phyloP scores from a whole-genome alignment of 352 stramenopile species.

The Phytophthora parvispora region DNA sequence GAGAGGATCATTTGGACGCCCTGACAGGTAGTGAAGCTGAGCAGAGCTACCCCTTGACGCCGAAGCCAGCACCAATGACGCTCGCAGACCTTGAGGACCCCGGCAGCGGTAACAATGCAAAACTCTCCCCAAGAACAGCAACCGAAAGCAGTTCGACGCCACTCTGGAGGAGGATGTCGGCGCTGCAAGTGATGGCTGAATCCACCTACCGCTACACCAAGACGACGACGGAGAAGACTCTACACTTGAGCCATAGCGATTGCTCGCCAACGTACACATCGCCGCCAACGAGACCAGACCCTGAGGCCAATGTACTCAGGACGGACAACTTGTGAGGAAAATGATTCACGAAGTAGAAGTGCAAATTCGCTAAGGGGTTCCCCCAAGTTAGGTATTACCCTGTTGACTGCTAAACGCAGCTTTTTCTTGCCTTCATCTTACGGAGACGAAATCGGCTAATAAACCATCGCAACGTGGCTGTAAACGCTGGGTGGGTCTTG shows the following conservation, averaged over 20 bases:
- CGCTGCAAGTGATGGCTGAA: conserved; percentile 34
- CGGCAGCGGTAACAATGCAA: not conserved
- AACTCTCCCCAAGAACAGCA: not conserved
- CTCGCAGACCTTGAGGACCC: conserved; percentile 19
- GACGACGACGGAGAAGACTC: conserved; percentile 31
- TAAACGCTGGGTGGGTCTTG: too few relatives aligned
- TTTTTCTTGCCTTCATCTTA: too few relatives aligned
- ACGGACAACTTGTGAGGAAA: not conserved
- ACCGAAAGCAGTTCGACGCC: conserved; percentile 1
- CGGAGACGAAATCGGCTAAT: too few relatives aligned
- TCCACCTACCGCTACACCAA: conserved; percentile 36
- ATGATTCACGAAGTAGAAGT: too few relatives aligned
- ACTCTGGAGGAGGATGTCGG: conserved; percentile 35
- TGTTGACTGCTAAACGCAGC: too few relatives aligned
- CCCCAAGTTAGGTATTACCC: too few relatives aligned
- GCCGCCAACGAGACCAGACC: not conserved
- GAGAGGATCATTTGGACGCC: conserved; percentile 8
- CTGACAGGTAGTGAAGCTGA: conserved; percentile 23
- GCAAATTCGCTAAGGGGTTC: too few relatives aligned
- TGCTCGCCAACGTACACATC: conserved; percentile 4
- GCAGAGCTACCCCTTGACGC: conserved; percentile 1
- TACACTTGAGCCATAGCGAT: conserved; percentile 10
- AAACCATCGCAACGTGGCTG: too few relatives aligned
- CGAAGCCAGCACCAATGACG: conserved; percentile 15
- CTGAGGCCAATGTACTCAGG: not conserved